Conservation (phyloP, 257 asterid genomes). For the Eustoma russellianum region DNA sequence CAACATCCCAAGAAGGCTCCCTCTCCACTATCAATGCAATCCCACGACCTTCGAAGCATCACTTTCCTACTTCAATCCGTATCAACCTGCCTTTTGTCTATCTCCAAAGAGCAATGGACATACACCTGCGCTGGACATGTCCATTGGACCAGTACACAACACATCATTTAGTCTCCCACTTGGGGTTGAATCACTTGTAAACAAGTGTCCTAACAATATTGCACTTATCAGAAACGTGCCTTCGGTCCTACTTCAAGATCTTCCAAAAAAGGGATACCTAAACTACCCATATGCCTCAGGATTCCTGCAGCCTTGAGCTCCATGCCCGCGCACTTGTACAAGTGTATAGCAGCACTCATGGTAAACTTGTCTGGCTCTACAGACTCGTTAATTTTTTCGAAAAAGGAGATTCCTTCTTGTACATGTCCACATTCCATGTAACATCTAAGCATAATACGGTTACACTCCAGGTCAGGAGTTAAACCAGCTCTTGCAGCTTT, state of each 20-base stretch:
- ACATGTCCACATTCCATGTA: constrained; percentile 53
- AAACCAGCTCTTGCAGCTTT: constrained; percentile 27
- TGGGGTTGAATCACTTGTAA: too few species aligned
- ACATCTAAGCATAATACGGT: constrained; percentile 58
- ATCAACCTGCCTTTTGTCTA: too few species aligned
- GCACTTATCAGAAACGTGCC: background rate
- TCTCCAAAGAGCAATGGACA: too few species aligned
- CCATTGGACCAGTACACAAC: too few species aligned
- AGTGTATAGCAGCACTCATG: constrained; percentile 64
- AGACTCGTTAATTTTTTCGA: constrained; percentile 39
- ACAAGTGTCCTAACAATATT: too few species aligned
- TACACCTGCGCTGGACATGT: too few species aligned
- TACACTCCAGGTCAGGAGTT: constrained; percentile 44
- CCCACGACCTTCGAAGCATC: too few species aligned
- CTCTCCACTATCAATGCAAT: too few species aligned
- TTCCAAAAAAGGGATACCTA: constrained; percentile 38
- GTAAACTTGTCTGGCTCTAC: constrained; percentile 48
- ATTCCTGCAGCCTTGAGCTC: constrained; percentile 37
- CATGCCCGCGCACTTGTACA: constrained; percentile 43
- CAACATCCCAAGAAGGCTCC: too few species aligned
- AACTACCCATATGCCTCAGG: constrained; percentile 29
- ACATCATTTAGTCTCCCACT: too few species aligned
- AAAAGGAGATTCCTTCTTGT: constrained; percentile 57
- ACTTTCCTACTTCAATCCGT: too few species aligned
- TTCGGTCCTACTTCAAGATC: constrained; percentile 55